Evolutionary conservation across 768 basidiomycete genomes (phyloP).

Genomic region (Infundibulicybe gibba): DNA sequence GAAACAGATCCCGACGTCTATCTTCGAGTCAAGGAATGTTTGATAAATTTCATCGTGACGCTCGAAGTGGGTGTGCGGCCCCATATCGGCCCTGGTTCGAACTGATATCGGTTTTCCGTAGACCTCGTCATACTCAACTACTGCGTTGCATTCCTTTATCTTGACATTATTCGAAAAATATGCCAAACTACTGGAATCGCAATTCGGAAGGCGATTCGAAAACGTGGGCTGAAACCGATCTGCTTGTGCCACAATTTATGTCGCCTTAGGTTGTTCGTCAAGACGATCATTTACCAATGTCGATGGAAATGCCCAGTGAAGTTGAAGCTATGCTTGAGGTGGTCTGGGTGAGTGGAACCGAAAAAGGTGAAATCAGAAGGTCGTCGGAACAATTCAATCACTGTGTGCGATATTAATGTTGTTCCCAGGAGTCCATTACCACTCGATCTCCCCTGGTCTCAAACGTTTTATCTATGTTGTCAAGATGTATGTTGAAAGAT

Average conservation of each 20-base stretch:
- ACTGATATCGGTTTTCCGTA: conserved; percentile 20
- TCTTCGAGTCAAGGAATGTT: conserved; percentile 76
- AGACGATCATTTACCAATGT: conserved; percentile 91
- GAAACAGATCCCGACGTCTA: conserved; percentile 83
- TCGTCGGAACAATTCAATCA: conserved; percentile 20
- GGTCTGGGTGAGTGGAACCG: conserved; percentile 77
- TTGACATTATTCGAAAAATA: conserved; percentile 92
- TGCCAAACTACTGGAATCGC: conserved; percentile 71
- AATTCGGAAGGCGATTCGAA: conserved; percentile 81
- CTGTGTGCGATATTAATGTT: conserved; percentile 6
- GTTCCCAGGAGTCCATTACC: conserved; percentile 58
- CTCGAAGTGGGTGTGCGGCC: conserved; percentile 61
- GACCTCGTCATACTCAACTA: conserved; percentile 86
- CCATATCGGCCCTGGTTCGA: not conserved
- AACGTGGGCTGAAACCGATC: conserved; percentile 42
- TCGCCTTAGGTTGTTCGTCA: conserved; percentile 65
- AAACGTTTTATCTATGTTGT: conserved; percentile 92
- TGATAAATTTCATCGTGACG: conserved; percentile 87
- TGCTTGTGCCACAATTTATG: not conserved
- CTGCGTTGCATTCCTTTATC: conserved; percentile 78
- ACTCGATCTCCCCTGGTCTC: conserved; percentile 86
- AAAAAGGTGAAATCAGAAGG: conserved; percentile 58
- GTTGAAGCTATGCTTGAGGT: conserved; percentile 71
- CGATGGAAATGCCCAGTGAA: conserved; percentile 55
- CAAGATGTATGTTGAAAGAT: conserved; percentile 59